Percentiles rank a stretch among this genome's conserved stretches.
These are phyloP conservation scores for Xylaria sp. DNA, from an alignment of 2,329 filamentous ascomycete genomes.

Conservation along the genomic window DNA sequence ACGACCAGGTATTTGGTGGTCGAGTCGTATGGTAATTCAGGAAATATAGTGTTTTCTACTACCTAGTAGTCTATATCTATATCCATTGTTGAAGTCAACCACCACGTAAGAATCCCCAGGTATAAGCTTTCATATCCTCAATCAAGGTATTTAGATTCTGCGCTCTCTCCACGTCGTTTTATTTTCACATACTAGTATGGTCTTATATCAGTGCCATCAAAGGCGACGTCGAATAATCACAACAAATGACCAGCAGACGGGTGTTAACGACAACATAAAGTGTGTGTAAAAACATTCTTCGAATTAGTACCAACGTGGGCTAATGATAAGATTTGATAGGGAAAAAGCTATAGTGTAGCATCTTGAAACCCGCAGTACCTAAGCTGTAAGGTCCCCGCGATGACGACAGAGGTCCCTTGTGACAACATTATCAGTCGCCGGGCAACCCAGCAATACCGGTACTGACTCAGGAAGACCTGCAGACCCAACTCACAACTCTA, in stretches of 20 bases:
- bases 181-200: no score
- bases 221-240: no score
- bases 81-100: no score
- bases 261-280: neutral
- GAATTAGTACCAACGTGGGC: neutral
- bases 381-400: neutral
- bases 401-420: slow-evolving; percentile 23
- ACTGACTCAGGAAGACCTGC: neutral
- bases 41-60: no score
- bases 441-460: slow-evolving; percentile 2
- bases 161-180: no score
- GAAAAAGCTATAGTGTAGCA: neutral
- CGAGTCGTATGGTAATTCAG: no score
- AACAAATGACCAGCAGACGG: no score
- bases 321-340: neutral
- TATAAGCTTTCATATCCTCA: no score
- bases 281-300: neutral
- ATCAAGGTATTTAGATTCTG: no score
- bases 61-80: no score
- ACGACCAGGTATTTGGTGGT: neutral
- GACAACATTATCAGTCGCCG: slow-evolving; percentile 9
- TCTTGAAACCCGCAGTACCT: neutral
- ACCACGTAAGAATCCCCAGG: no score
- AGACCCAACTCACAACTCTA: neutral
- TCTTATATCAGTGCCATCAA: no score